phyloP scores from a whole-genome alignment of 1,139 yeast genomes.

The Pichia terricola region DNA sequence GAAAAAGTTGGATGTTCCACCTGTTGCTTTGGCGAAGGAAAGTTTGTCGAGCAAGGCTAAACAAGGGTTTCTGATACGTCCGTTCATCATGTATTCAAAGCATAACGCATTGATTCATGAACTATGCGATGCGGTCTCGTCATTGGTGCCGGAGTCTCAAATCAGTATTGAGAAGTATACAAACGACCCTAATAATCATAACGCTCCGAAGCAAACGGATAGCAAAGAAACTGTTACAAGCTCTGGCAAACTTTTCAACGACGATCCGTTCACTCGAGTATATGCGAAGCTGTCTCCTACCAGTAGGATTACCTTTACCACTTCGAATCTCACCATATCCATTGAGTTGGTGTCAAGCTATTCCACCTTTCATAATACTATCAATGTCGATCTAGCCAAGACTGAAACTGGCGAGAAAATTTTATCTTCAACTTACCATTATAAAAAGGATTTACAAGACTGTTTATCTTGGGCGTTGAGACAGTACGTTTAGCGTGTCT shows the following conservation, averaged over 20 bases:
- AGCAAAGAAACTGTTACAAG: constrained; percentile 3
- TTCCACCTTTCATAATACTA: constrained; percentile 15
- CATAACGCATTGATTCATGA: constrained; percentile 46
- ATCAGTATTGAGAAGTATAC: constrained; percentile 13
- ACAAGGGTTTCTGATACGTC: constrained; percentile 43
- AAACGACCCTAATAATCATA: constrained; percentile 16
- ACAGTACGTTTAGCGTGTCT: too few species aligned
- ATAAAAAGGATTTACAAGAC: constrained; percentile 52
- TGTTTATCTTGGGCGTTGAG: constrained; percentile 47
- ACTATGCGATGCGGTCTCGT: constrained; percentile 19
- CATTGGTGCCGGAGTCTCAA: constrained; percentile 5
- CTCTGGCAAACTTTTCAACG: too few species aligned
- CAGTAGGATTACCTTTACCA: constrained; percentile 16
- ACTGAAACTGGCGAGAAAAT: constrained; percentile 22
- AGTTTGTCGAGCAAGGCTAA: constrained; percentile 11
- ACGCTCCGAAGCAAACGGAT: too few species aligned
- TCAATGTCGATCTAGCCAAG: constrained; percentile 15
- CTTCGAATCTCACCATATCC: constrained; percentile 15
- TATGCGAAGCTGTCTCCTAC: constrained; percentile 18
- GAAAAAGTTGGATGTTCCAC: constrained; percentile 38
- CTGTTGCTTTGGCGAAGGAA: constrained; percentile 29
- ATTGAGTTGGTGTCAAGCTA: constrained; percentile 19
- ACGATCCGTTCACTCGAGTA: constrained; percentile 21
- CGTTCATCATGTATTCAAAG: constrained; percentile 58
- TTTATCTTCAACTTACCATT: constrained; percentile 45